phyloP scores from a whole-genome alignment of 2,329 filamentous ascomycete species.

The Epichloe baconii region DNA sequence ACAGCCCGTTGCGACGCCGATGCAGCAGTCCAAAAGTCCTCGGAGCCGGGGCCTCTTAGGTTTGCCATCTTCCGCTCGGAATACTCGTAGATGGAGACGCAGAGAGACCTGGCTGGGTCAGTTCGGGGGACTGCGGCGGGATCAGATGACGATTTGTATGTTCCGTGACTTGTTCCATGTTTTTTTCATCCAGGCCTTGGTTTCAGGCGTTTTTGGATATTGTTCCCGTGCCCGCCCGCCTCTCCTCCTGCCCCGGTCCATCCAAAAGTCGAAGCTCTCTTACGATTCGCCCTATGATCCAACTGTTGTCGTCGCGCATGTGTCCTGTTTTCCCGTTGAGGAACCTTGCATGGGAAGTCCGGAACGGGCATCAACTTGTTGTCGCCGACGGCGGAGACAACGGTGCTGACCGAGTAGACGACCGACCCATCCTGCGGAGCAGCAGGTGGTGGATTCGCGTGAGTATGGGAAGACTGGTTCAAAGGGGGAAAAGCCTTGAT shows the following conservation, averaged over 20 bases:
- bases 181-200: conserved; percentile 3
- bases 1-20: conserved; percentile 13
- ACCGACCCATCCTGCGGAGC: conserved; percentile 16
- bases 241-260: conserved; percentile 1
- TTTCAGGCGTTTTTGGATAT: conserved; percentile 8
- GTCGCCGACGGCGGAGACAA: conserved; percentile 15
- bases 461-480: background rate
- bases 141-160: too few relatives aligned
- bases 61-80: background rate
- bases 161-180: background rate
- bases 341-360: conserved; percentile 21
- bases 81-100: conserved; percentile 13
- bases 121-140: background rate
- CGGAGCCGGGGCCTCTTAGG: conserved; percentile 4
- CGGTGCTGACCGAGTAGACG: conserved; percentile 10
- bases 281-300: conserved; percentile 29
- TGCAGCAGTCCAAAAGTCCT: conserved; percentile 15
- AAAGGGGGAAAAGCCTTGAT: too few relatives aligned
- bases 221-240: background rate
- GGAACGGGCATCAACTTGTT: conserved; percentile 16
- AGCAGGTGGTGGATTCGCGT: background rate
- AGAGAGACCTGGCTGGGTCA: conserved; percentile 14
- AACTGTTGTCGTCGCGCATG: conserved; percentile 24
- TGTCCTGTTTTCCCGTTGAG: conserved; percentile 25
- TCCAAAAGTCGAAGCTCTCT: conserved; percentile 25